Base-by-base conservation (phyloP, 2,329 filamentous ascomycete species). In the Teratosphaeria epicoccoides region DNA sequence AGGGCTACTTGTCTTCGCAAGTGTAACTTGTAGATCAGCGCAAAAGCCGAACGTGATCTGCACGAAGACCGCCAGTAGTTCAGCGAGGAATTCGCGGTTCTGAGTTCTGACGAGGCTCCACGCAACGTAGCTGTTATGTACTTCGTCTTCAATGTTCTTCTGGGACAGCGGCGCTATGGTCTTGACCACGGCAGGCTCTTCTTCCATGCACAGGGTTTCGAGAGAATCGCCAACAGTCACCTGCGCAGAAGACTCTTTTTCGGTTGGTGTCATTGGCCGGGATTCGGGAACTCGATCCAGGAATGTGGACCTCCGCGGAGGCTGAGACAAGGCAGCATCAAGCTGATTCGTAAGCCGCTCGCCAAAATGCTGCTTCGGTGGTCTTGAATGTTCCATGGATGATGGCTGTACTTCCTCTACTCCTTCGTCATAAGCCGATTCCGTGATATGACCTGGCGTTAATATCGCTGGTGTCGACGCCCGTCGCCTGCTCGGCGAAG, bases 51-150 rank as follows among this genome's bases (percentile, higher is more conserved):
- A 68, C 6, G 58, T 61, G 1, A 62, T 47, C 40, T 63, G 57
- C 1, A 65, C 52, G 11, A 63, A 52, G 52, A 76, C 75, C 2
- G 71, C 76, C 7, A 81, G 68, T 1, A 75, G 70, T 55, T 81
- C 77, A 1, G 76, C 77, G 1, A 79, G 66, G 24, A 75, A 73
- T 59, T 80, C 76, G 10, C 76, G 71, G 57, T 77, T 73, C 29
- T 73, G 69, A 0, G 74, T 73, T 22, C 77, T 71, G 23, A 79
- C 46, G 7, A 73, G 67, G 26, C 73, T 70, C 76, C 77, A 73
- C 57, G 70, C 59, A 23, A 73, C 63, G 47, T 64, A 61, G 47
- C 61, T 59, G 58, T 77, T 78, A 49, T 76, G 72, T 24, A 77
- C 67, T 56, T 76, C 74, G 17, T 76, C 71, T 55, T 73, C 72